Evolutionary conservation across 441 rosid genomes (phyloP).

Genomic region (Sinapis alba): DNA sequence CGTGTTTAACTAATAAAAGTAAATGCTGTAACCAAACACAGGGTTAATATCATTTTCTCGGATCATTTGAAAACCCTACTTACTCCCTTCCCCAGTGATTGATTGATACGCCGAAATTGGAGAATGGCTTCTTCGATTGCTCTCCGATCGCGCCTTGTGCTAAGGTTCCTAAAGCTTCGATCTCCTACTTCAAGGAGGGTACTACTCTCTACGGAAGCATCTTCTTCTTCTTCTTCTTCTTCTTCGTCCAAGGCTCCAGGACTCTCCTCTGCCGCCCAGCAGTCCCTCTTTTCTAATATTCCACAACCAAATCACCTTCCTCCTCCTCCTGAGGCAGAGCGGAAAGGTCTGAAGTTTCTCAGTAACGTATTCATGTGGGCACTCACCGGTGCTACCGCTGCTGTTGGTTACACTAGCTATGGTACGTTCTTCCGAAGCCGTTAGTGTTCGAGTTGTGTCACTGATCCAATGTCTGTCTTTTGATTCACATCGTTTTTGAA

Average conservation of each 20-base stretch:
- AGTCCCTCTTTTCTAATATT: constrained; percentile 49
- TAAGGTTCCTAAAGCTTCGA: constrained; percentile 23
- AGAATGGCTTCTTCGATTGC: constrained; percentile 45
- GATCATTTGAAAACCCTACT: constrained; percentile 40
- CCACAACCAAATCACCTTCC: constrained; percentile 37
- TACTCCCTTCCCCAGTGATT: constrained; percentile 22
- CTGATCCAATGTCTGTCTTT: too few species aligned
- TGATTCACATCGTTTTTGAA: too few species aligned
- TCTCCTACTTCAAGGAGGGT: constrained; percentile 36
- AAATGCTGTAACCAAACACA: constrained; percentile 33
- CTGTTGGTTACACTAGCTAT: constrained; percentile 61
- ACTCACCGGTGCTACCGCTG: constrained; percentile 61
- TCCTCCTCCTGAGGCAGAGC: constrained; percentile 39
- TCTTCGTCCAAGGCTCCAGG: constrained; percentile 43
- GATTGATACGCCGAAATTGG: constrained; percentile 23
- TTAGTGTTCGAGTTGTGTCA: too few species aligned
- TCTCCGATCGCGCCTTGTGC: constrained; percentile 45
- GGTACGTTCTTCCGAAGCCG: too few species aligned
- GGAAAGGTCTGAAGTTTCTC: constrained; percentile 56
- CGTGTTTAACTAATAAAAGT: background rate
- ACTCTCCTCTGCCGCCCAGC: constrained; percentile 45
- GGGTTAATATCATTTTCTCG: constrained; percentile 6
- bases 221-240: constrained; percentile 41
- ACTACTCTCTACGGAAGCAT: constrained; percentile 44
- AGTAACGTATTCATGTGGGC: constrained; percentile 58